Base-by-base conservation (phyloP, 768 basidiomycete species). In the Boletus eberwhitei region DNA sequence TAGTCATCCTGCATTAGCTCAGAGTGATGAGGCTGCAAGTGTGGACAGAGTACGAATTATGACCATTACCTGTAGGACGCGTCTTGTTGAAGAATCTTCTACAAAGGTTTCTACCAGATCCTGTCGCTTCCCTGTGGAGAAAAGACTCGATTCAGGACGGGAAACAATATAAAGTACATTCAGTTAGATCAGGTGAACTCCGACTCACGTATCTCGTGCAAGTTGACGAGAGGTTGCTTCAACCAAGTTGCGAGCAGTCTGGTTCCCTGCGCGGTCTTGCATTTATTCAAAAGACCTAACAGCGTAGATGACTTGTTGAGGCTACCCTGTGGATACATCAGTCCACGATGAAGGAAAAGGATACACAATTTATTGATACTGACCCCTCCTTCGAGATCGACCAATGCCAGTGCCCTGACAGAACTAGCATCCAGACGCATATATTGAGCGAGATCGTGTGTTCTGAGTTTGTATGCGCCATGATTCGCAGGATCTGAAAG, bases 361-460 rank as follows among this genome's bases (percentile, higher is more conserved):
- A 44, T 34, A 24, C 34, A 49, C 31, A 12, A 5, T 0, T 14
- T 19, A n/a, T n/a, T 26, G 32, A 32, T 48, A 63, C 67, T 47
- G 32, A 68, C 68, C 16, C 48, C 63, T 22, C 83, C 82, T 2
- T 85, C 81, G 24, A 81, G 76, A 51, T 94, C 92, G 26, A 89
- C 83, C 16, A 98, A 74, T 64, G 93, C 92, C 24, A 99, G 74
- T 1, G 97, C 97, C 48, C 88, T 82, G 17, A 98, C 75, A 0
- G 97, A 96, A 58, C 93, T 96, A 2, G 97, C 93, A 67, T 99
- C 97, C 9, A 98, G 81, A 54, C 87, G 87, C 94, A 99, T 97
- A 71, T 88, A 98, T 65, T 91, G 94, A 2, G 89, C 84, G 0
- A 99, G 77, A 66, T 98, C 94, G 65, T 99, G 95, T 0, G 88